Conservation (phyloP, 805 yeast genomes). For the Priceomyces carsonii region DNA sequence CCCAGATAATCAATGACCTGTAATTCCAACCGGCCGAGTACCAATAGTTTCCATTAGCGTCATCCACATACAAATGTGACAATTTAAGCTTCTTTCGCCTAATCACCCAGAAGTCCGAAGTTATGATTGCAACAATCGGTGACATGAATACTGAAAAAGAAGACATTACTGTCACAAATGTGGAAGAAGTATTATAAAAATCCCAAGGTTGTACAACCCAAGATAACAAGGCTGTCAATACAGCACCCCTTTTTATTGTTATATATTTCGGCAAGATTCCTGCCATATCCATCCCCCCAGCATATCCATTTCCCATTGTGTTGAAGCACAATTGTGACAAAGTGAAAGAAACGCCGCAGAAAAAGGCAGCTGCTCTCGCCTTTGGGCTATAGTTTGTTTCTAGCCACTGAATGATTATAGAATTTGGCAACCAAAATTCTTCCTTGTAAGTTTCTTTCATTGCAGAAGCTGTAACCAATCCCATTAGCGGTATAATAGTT, state of each 20-base stretch:
- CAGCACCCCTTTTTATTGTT: slow-evolving; percentile 48
- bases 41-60: slow-evolving; percentile 39
- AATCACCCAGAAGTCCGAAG: slow-evolving; percentile 38
- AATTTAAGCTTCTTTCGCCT: slow-evolving; percentile 40
- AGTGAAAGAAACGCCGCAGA: slow-evolving; percentile 31
- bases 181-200: slow-evolving; percentile 18
- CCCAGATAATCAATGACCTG: slow-evolving; percentile 40
- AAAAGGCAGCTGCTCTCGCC: slow-evolving; percentile 51
- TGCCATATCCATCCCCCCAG: slow-evolving; percentile 53
- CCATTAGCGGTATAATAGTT: slow-evolving; percentile 47
- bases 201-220: slow-evolving; percentile 24
- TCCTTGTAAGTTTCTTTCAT: slow-evolving; percentile 35
- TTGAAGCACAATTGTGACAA: slow-evolving; percentile 36
- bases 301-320: slow-evolving; percentile 50
- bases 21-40: slow-evolving; percentile 45
- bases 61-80: slow-evolving; percentile 37
- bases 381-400: slow-evolving; percentile 33
- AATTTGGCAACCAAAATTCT: slow-evolving; percentile 49
- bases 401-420: slow-evolving; percentile 41
- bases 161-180: slow-evolving; percentile 18
- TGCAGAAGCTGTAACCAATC: slow-evolving; percentile 47
- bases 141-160: slow-evolving; percentile 18
- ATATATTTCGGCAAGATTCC: slow-evolving; percentile 46
- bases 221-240: slow-evolving; percentile 18
- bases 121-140: slow-evolving; percentile 24